Evolutionary conservation across 1,139 yeast species (phyloP).

Genomic region (Debaryomyces nepalensis): DNA sequence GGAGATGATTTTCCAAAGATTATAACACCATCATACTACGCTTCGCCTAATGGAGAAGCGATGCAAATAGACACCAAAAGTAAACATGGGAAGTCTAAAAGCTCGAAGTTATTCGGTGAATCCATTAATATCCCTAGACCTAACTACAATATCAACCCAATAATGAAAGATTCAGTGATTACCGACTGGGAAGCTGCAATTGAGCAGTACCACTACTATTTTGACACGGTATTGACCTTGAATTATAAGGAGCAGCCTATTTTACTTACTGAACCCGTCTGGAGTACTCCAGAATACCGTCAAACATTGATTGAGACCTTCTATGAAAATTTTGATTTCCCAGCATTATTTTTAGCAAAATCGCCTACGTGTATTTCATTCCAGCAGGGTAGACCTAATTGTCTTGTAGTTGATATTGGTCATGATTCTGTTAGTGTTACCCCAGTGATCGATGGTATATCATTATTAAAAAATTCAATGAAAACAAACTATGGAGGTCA

Average conservation of each 20-base stretch:
- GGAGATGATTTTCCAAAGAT: slow-evolving; percentile 91
- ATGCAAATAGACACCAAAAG: slow-evolving; percentile 29
- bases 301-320: slow-evolving; percentile 74
- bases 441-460: slow-evolving; percentile 93
- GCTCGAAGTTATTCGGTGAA: slow-evolving; percentile 52
- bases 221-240: slow-evolving; percentile 51
- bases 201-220: slow-evolving; percentile 65
- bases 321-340: slow-evolving; percentile 73
- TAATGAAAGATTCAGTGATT: slow-evolving; percentile 63
- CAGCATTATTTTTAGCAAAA: slow-evolving; percentile 86
- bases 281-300: slow-evolving; percentile 77
- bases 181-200: slow-evolving; percentile 78
- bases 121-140: slow-evolving; percentile 58
- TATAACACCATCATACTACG: slow-evolving; percentile 68
- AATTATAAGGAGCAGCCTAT: slow-evolving; percentile 74
- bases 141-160: slow-evolving; percentile 57
- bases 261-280: slow-evolving; percentile 80
- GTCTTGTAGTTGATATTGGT: slow-evolving; percentile 91
- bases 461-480: slow-evolving; percentile 71
- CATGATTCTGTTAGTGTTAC: slow-evolving; percentile 83
- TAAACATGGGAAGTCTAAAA: slow-evolving; percentile 14
- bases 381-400: slow-evolving; percentile 92
- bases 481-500: slow-evolving; percentile 71
- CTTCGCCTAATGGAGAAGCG: slow-evolving; percentile 22
- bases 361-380: slow-evolving; percentile 90